phyloP scores from a whole-genome alignment of 2,329 filamentous ascomycete genomes.

The Penicillium sp. region DNA sequence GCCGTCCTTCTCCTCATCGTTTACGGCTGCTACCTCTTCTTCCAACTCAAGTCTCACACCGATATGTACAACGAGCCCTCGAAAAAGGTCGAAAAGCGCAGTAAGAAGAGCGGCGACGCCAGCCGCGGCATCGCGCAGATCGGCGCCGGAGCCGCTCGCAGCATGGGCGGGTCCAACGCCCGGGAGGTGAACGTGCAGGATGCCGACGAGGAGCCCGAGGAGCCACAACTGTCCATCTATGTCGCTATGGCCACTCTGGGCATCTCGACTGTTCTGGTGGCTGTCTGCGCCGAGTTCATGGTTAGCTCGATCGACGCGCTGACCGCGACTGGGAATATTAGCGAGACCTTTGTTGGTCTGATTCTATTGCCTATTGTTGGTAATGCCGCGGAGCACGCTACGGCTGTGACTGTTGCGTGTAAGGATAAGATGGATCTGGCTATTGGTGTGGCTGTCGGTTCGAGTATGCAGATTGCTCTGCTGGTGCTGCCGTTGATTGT shows the following conservation, averaged over 20 bases:
- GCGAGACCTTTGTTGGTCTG: slow-evolving; percentile 63
- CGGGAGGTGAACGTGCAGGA: slow-evolving; percentile 52
- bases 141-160: slow-evolving; percentile 53
- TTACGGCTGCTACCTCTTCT: slow-evolving; percentile 81
- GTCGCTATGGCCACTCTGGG: slow-evolving; percentile 73
- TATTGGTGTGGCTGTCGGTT: slow-evolving; percentile 67
- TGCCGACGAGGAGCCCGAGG: slow-evolving; percentile 71
- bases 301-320: slow-evolving; percentile 61
- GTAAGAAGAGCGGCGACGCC: slow-evolving; percentile 51
- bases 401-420: slow-evolving; percentile 61
- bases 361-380: slow-evolving; percentile 67
- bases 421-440: slow-evolving; percentile 71
- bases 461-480: slow-evolving; percentile 66
- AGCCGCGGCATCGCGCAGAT: slow-evolving; percentile 55
- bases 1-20: slow-evolving; percentile 77
- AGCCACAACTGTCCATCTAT: slow-evolving; percentile 70
- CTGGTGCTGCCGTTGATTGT: slow-evolving; percentile 63
- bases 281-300: slow-evolving; percentile 71
- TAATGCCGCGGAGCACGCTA: slow-evolving; percentile 68
- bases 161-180: slow-evolving; percentile 54
- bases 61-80: slow-evolving; percentile 78
- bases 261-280: slow-evolving; percentile 76
- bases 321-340: slow-evolving; percentile 51
- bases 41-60: slow-evolving; percentile 86
- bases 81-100: slow-evolving; percentile 69